A percentile compares a stretch with the other conserved stretches of the same genome.
phyloP scores from a whole-genome alignment of 2,329 filamentous ascomycete genomes.

The Phialemoniopsis sp. region DNA sequence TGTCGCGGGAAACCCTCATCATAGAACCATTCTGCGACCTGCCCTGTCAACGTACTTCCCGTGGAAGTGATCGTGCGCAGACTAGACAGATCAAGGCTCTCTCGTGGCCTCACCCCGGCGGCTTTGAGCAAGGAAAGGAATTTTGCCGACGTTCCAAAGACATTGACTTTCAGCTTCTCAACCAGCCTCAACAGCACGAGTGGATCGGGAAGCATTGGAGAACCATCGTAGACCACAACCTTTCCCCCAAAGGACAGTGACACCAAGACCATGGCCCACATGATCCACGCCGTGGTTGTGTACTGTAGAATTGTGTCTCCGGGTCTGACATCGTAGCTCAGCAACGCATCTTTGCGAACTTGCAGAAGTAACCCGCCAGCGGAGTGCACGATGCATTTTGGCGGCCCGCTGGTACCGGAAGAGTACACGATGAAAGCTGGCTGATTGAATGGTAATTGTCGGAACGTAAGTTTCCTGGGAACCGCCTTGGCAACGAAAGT shows the following conservation, averaged over 20 bases:
- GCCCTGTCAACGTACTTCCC: conserved; percentile 33
- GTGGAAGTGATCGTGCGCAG: conserved; percentile 33
- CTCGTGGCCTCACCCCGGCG: no score
- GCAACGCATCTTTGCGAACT: conserved; percentile 6
- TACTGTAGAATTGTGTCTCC: conserved; percentile 7
- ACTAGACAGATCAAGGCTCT: no score
- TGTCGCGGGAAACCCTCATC: conserved; percentile 22
- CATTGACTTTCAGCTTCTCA: conserved; percentile 3
- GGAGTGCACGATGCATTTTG: conserved; percentile 7
- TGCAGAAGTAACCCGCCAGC: conserved; percentile 3
- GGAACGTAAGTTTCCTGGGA: background rate
- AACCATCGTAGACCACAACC: conserved; percentile 13
- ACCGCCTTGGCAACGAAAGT: conserved; percentile 1
- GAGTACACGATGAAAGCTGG: conserved; percentile 7
- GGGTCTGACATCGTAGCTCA: conserved; percentile 6
- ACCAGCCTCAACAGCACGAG: conserved; percentile 3
- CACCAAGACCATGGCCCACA: conserved; percentile 9
- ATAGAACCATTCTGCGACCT: conserved; percentile 41
- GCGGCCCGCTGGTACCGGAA: conserved; percentile 5
- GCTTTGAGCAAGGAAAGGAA: conserved; percentile 33
- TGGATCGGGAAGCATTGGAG: conserved; percentile 8
- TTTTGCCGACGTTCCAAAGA: conserved; percentile 35
- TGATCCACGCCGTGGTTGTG: conserved; percentile 9
- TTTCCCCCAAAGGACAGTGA: conserved; percentile 6
- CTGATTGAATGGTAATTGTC: conserved; percentile 2